A percentile compares a stretch with the other conserved stretches of the same genome.
Conservation (phyloP, 2,329 filamentous ascomycete species). For the Fusarium sambucinum region DNA sequence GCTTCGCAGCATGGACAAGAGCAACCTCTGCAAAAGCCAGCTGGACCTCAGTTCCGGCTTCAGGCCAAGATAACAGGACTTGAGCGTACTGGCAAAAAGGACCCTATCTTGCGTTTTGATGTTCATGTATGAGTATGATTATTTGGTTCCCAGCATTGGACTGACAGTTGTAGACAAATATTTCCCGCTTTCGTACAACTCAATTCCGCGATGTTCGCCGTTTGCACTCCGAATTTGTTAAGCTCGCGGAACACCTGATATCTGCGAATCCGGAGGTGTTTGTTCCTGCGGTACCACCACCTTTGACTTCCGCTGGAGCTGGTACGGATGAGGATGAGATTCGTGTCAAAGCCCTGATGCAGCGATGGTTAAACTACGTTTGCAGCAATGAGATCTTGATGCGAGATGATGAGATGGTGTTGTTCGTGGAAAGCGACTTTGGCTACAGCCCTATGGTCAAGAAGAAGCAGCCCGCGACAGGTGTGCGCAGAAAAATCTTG, state of each 20-base stretch:
- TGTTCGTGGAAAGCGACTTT: conserved; percentile 99
- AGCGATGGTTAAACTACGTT: conserved; percentile 95
- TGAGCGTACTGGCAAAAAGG: conserved; percentile 93
- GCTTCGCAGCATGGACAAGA: conserved; percentile 50
- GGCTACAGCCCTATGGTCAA: conserved; percentile 96
- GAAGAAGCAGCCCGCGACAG: conserved; percentile 96
- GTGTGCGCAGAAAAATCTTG: conserved; percentile 91
- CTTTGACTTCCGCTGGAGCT: conserved; percentile 92
- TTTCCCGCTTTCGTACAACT: conserved; percentile 97
- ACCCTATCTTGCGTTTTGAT: conserved; percentile 94
- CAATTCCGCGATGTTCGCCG: conserved; percentile 98
- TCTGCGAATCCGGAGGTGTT: conserved; percentile 97
- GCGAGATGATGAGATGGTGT: conserved; percentile 94
- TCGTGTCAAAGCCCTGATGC: conserved; percentile 88
- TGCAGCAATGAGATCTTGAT: conserved; percentile 93
- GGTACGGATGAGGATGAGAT: conserved; percentile 96
- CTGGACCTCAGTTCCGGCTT: conserved; percentile 81
- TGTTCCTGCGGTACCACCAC: conserved; percentile 93
- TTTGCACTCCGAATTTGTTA: conserved; percentile 94
- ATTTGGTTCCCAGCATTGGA: not conserved
- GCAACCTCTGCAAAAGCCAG: conserved; percentile 66
- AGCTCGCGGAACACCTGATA: conserved; percentile 94
- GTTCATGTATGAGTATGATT: conserved; percentile 76
- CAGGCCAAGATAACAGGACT: conserved; percentile 95
- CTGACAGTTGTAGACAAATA: conserved; percentile 79